Percentiles rank a stretch among this genome's conserved stretches.
Conservation (phyloP, 2,329 filamentous ascomycete genomes). For the Macrophomina phaseolina region DNA sequence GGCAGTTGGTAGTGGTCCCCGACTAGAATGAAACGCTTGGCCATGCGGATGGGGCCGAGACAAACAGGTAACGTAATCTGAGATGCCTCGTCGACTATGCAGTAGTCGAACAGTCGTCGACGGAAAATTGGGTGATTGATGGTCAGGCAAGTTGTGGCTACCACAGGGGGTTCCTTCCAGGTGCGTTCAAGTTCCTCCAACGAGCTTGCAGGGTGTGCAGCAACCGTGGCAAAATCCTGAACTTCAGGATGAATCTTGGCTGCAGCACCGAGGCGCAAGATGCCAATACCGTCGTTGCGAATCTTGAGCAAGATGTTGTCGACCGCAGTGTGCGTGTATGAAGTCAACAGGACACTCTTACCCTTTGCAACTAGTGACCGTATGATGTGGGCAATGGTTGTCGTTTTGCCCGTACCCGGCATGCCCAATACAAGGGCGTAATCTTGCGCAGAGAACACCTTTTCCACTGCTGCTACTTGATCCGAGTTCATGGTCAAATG, state of each 20-base stretch:
- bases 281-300: constrained; percentile 74
- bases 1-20: constrained; percentile 97
- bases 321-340: constrained; percentile 96
- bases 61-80: constrained; percentile 97
- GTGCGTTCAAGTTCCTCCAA: constrained; percentile 84
- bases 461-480: constrained; percentile 83
- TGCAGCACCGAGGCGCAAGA: constrained; percentile 82
- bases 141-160: constrained; percentile 92
- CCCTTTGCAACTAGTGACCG: constrained; percentile 84
- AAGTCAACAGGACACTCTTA: constrained; percentile 91
- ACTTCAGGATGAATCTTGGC: constrained; percentile 90
- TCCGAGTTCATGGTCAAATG: constrained; percentile 80
- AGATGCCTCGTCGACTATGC: constrained; percentile 96
- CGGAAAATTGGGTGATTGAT: constrained; percentile 89
- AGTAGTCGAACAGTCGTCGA: constrained; percentile 92
- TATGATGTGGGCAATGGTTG: constrained; percentile 97
- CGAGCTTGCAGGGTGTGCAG: constrained; percentile 72
- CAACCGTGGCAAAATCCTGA: constrained; percentile 80
- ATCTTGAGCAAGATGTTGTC: constrained; percentile 98
- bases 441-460: constrained; percentile 93
- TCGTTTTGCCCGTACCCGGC: constrained; percentile 98
- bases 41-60: constrained; percentile 90
- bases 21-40: constrained; percentile 89
- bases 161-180: constrained; percentile 85
- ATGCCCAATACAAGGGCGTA: constrained; percentile 98